phyloP scores from a whole-genome alignment of 2,329 filamentous ascomycete species.

The Esteya vermicola region DNA sequence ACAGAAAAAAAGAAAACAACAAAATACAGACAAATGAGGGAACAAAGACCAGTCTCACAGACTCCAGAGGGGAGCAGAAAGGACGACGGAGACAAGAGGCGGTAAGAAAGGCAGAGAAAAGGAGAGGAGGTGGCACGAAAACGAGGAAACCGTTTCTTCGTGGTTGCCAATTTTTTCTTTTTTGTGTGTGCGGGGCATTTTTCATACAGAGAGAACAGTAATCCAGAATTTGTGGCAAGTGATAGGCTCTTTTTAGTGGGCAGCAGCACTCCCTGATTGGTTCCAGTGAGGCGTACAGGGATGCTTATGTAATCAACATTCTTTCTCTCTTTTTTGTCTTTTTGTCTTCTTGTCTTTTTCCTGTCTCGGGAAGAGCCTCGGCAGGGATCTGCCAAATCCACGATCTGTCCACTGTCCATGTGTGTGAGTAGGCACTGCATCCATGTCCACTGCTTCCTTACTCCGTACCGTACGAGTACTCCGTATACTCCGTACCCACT shows the following conservation, averaged over 20 bases:
- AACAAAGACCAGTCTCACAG: neutral
- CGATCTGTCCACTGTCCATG: too few species aligned
- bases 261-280: too few species aligned
- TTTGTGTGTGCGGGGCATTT: conserved; percentile 9
- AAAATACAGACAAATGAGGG: neutral
- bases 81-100: neutral
- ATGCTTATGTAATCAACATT: too few species aligned
- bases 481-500: too few species aligned
- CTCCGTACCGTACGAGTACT: too few species aligned
- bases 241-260: conserved; percentile 1
- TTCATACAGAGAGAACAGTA: neutral
- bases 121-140: neutral
- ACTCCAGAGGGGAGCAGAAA: neutral
- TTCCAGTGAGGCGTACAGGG: too few species aligned
- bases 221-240: conserved; percentile 1
- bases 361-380: too few species aligned
- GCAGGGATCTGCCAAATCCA: too few species aligned
- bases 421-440: too few species aligned
- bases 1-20: neutral
- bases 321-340: too few species aligned
- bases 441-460: too few species aligned
- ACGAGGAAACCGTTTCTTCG: conserved; percentile 9
- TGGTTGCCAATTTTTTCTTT: conserved; percentile 7
- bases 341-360: too few species aligned
- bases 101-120: neutral